Evolutionary conservation across 2,329 filamentous ascomycete genomes (phyloP).

Genomic region (Lachnellula hyalina): DNA sequence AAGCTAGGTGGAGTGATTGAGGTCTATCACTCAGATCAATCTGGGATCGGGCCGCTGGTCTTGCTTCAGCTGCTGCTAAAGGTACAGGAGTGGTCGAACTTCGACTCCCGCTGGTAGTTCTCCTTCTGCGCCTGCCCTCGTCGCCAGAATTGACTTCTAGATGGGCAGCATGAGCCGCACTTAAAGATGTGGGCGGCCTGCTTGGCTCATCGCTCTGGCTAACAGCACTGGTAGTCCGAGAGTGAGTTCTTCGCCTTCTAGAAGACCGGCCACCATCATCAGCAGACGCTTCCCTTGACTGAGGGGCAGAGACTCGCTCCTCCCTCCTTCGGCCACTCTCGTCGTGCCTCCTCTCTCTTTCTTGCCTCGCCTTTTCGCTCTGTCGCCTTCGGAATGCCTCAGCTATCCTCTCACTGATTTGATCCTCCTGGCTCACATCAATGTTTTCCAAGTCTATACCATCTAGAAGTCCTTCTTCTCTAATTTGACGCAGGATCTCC

Average conservation of each 20-base stretch:
- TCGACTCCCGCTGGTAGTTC: constrained; percentile 49
- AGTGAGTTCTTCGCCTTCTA: constrained; percentile 35
- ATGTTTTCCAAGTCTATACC: constrained; percentile 86
- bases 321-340: constrained; percentile 29
- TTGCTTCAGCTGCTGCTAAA: constrained; percentile 36
- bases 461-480: constrained; percentile 80
- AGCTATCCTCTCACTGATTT: constrained; percentile 84
- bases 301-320: constrained; percentile 20
- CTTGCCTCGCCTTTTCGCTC: constrained; percentile 50
- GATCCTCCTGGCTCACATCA: constrained; percentile 77
- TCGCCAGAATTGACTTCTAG: constrained; percentile 46
- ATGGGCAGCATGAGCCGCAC: constrained; percentile 39
- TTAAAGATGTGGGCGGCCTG: constrained; percentile 42
- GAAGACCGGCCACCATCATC: constrained; percentile 20
- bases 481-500: constrained; percentile 83
- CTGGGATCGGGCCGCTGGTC: constrained; percentile 55
- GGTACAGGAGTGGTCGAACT: constrained; percentile 47
- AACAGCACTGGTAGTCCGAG: constrained; percentile 42
- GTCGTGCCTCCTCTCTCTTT: constrained; percentile 41
- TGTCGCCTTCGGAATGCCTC: constrained; percentile 80
- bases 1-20: constrained; percentile 16
- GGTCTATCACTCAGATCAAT: constrained; percentile 54
- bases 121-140: constrained; percentile 42
- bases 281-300: constrained; percentile 25
- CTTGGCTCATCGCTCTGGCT: constrained; percentile 44